Evolutionary conservation across 257 asterid species (phyloP), one percentile per base, ranked within the genome.

Genomic region (Solanum pinnatisectum): DNA sequence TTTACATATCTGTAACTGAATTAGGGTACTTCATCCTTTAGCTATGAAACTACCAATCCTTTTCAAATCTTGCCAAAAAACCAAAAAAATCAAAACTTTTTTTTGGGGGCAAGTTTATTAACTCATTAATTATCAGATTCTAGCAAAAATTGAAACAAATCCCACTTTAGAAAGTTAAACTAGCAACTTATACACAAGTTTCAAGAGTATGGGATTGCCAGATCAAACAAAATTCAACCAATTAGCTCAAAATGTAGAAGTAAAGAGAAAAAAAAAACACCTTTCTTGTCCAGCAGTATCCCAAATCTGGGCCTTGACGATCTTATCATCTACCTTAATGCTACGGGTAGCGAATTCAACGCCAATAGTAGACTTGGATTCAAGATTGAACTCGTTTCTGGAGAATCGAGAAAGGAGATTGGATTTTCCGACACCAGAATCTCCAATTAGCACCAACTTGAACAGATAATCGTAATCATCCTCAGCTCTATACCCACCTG

Each of bases 251-350:
- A 71, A 71, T 15, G 22, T 8, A 32, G 6, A 32, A 18, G 25
- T 8, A 56, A 68, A 15, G 20, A 68, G 11, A 2, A 6, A 13
- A 27, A 4, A 70, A 10, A 16, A 16, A 16, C 10, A 70, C 96
- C 96, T 88, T 88, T 93, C 96, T 83, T 93, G 96, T 33, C 96
- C 96, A 74, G 96, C 96, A 37, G 96, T 93, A 89, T 93, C 96
- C 96, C 96, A 93, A 91, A 93, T 93, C 95, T 93, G 96, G 77
- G 96, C 95, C 85, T 93, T 93, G 77, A 93, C 86, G 87, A 93
- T 90, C 92, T 92, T 93, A 90, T 91, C 94, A 78, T 93, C 96
- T 25, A 93, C 96, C 76, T 92, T 94, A 83, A 93, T 85, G 35
- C 93, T 92, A 63, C 96, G 93, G 35, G 96, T 93, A 44, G 96